Base-by-base conservation (phyloP, 176 grass and related monocot species). In the Guadua angustifolia region DNA sequence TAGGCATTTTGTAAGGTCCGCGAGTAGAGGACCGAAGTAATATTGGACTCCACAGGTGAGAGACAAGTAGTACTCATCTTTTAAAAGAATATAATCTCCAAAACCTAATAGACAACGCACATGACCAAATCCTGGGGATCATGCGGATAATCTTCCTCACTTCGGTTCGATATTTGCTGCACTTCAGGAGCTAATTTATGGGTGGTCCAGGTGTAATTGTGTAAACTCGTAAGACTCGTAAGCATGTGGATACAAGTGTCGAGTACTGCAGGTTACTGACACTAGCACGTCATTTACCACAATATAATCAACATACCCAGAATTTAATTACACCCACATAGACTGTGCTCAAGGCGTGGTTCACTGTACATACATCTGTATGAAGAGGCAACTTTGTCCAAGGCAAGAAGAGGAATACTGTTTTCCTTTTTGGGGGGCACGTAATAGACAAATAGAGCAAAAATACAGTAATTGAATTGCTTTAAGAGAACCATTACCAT, bases 161-260 rank as follows among this genome's bases (percentile, higher is more conserved):
- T 66, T 66, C 45, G 62, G 67, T 65, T 86, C 47, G 45, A 80
- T 56, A 66, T 74, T 24, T 19, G 13, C 58, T 46, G 68, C 62
- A 75, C 26, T 75, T 82, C 38, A 75, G 70, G 71, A 59, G 70
- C 78, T 86, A 80, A 32, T 86, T 75, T 82, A 75, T 66, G 19
- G 13, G 70, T 87, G 84, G 61, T 87, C 78, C 75, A 80, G 29
- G 44, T 43, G 47, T 29, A 29, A 29, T 29, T 29, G 29, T 29
- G 29, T 55, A 26, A 74, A 66, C 18, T 33, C 17, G 36, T 46
- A 67, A 58, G 55, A 47, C 19, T 22, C 24, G 19, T 38, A 69
- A 58, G 35, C 26, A 75, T 82, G 78, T 25, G 24, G 26, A 38
- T 58, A 57, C 49, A 81, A 68, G 70, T 74, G 77, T 75, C 70